Percentiles rank a stretch among this genome's conserved stretches.
Evolutionary conservation across 768 basidiomycete species (phyloP).

Genomic region (Boletus sp.): DNA sequence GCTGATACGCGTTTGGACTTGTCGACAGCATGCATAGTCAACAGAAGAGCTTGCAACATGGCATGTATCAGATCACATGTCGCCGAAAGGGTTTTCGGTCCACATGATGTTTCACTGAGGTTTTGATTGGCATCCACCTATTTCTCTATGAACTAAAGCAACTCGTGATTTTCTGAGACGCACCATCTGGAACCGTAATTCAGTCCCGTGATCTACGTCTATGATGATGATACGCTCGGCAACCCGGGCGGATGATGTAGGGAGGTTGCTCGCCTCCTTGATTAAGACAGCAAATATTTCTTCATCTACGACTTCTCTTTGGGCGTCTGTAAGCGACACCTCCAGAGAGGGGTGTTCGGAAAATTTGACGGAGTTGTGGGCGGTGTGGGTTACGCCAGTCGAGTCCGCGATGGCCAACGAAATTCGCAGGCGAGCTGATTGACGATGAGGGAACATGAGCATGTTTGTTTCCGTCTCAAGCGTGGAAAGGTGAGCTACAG

Average conservation of each 20-base stretch:
- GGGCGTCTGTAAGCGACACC: conserved; percentile 52
- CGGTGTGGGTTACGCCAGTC: conserved; percentile 32
- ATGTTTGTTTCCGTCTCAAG: conserved; percentile 41
- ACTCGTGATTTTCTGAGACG: conserved; percentile 19
- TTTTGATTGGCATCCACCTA: conserved; percentile 37
- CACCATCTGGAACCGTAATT: conserved; percentile 74
- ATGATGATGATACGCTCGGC: conserved; percentile 76
- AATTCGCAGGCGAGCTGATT: conserved; percentile 61
- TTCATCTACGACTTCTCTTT: conserved; percentile 73
- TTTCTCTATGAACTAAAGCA: conserved; percentile 4
- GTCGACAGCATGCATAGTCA: conserved; percentile 53
- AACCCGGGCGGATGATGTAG: conserved; percentile 74
- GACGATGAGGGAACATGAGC: conserved; percentile 65
- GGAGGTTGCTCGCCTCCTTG: conserved; percentile 71
- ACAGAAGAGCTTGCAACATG: conserved; percentile 59
- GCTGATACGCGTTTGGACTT: conserved; percentile 42
- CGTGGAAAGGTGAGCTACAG: conserved; percentile 66
- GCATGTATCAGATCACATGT: conserved; percentile 71
- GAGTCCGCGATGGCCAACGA: conserved; percentile 42
- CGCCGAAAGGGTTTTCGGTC: conserved; percentile 22
- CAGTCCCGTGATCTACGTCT: conserved; percentile 69
- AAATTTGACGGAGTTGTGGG: conserved; percentile 37
- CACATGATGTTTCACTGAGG: conserved; percentile 6
- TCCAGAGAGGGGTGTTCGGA: conserved; percentile 44
- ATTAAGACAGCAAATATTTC: conserved; percentile 77